A percentile compares a stretch with the other conserved stretches of the same genome.
Conservation (phyloP, 176 grass and related monocot species). For the Eleusine coracana region DNA sequence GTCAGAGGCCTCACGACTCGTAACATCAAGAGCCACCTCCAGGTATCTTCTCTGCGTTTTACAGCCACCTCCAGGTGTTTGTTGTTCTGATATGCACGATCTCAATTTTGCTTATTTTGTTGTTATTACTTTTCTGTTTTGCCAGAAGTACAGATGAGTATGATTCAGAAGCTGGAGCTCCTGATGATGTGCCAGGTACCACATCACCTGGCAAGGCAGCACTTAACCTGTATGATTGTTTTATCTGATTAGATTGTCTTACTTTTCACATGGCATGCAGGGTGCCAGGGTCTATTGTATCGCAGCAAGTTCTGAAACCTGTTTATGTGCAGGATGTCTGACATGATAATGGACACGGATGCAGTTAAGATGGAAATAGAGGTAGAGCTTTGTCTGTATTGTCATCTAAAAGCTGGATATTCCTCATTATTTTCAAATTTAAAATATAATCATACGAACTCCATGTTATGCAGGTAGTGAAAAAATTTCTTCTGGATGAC, state of each 20-base stretch:
- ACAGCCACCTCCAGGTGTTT: not conserved
- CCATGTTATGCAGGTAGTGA: slow-evolving; percentile 15
- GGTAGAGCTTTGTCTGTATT: slow-evolving; percentile 24
- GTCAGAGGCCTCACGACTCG: slow-evolving; percentile 32
- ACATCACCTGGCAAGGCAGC: slow-evolving; percentile 18
- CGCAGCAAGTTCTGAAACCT: slow-evolving; percentile 9
- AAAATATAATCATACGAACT: not conserved
- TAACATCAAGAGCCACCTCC: slow-evolving; percentile 61
- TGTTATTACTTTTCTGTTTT: not conserved
- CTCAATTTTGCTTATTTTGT: not conserved
- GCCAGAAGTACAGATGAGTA: slow-evolving; percentile 46
- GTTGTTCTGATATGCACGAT: not conserved
- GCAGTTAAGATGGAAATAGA: slow-evolving; percentile 26
- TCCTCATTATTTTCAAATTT: not conserved
- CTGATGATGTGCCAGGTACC: not conserved
- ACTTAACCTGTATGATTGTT: slow-evolving; percentile 22
- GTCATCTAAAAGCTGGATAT: slow-evolving; percentile 4
- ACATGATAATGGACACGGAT: slow-evolving; percentile 19
- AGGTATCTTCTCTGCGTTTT: slow-evolving; percentile 29
- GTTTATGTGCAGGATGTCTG: slow-evolving; percentile 27
- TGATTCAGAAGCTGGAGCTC: slow-evolving; percentile 8
- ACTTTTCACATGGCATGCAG: not conserved
- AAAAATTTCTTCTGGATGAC: slow-evolving; percentile 34
- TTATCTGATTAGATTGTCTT: not conserved
- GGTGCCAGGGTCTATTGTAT: not conserved